Conservation (phyloP, 73 alveolate species). For the Tetrahymena thermophila region DNA sequence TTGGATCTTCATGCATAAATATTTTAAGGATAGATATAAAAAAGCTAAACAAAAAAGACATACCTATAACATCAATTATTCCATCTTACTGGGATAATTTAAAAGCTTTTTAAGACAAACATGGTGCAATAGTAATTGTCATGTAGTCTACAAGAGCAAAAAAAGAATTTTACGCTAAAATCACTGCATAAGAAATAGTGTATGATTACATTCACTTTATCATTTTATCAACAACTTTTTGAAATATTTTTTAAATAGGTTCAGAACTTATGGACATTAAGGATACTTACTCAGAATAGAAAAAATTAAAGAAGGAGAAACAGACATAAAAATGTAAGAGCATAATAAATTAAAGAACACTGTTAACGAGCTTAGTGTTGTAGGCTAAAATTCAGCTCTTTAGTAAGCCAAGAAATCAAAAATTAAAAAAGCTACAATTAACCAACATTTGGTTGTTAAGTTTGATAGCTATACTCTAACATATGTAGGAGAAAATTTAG, state of each 20-base stretch:
- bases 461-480: background rate
- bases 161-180: background rate
- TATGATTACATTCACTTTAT: background rate
- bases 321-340: background rate
- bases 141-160: background rate
- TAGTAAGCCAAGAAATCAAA: background rate
- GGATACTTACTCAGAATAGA: background rate
- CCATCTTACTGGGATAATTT: conserved; percentile 3
- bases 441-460: background rate
- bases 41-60: conserved; percentile 8
- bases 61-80: background rate
- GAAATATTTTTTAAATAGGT: background rate
- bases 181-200: background rate
- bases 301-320: background rate
- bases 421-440: background rate
- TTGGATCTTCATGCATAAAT: background rate
- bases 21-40: conserved; percentile 24
- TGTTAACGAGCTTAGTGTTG: background rate
- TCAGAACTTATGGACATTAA: background rate
- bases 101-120: background rate
- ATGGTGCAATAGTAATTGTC: background rate
- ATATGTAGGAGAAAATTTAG: background rate
- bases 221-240: background rate
- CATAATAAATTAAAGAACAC: background rate
- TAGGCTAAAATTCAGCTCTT: background rate